A percentile compares a stretch with the other conserved stretches of the same genome.
phyloP scores from a whole-genome alignment of 2,329 filamentous ascomycete genomes.

The Botrytis galanthina region DNA sequence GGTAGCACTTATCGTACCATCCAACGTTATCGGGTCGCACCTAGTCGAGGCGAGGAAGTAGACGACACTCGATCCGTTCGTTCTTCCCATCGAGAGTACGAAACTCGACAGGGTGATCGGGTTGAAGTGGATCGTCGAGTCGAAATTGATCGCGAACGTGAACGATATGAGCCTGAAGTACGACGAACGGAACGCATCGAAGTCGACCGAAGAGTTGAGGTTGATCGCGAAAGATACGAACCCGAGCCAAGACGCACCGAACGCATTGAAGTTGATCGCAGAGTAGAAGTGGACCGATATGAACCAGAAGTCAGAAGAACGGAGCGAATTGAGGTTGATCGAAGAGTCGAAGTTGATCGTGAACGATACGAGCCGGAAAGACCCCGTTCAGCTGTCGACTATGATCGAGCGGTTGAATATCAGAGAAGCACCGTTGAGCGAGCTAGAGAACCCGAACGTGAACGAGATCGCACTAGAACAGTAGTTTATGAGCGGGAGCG shows the following conservation, averaged over 20 bases:
- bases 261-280: slow-evolving; percentile 37
- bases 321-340: slow-evolving; percentile 36
- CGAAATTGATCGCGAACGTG: slow-evolving; percentile 28
- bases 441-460: slow-evolving; percentile 40
- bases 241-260: slow-evolving; percentile 20
- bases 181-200: slow-evolving; percentile 15
- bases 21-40: slow-evolving; percentile 37
- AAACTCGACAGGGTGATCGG: slow-evolving; percentile 30
- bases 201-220: slow-evolving; percentile 16
- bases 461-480: slow-evolving; percentile 37
- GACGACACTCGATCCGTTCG: slow-evolving; percentile 34
- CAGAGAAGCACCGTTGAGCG: slow-evolving; percentile 29
- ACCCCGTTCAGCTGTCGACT: slow-evolving; percentile 32
- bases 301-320: not conserved
- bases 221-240: slow-evolving; percentile 11
- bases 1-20: slow-evolving; percentile 36
- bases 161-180: not conserved
- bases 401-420: slow-evolving; percentile 28
- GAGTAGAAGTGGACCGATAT: slow-evolving; percentile 20
- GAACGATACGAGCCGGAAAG: slow-evolving; percentile 30
- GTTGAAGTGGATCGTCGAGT: slow-evolving; percentile 38
- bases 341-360: slow-evolving; percentile 32
- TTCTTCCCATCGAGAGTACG: slow-evolving; percentile 31
- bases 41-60: slow-evolving; percentile 34
- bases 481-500: slow-evolving; percentile 41